Evolutionary conservation across 2,329 filamentous ascomycete species (phyloP), one percentile per base, ranked within the genome.

Genomic region (Fusarium robinianum): DNA sequence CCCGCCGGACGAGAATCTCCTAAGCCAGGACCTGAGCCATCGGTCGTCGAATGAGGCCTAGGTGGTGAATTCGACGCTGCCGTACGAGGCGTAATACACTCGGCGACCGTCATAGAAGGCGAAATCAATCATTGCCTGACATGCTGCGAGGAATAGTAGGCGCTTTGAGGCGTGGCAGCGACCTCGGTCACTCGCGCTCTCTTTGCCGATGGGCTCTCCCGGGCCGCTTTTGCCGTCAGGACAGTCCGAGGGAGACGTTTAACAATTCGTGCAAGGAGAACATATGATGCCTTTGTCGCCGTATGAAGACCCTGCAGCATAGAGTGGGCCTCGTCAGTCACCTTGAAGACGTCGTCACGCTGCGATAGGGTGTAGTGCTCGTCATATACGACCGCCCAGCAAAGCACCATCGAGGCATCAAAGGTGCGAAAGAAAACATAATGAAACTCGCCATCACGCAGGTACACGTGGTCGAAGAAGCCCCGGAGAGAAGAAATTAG

Each of bases 341-440:
- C 66, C 33, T 66, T 46, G 15, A 73, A 53, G 11, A 75, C 64
- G 10, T 72, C 67, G 2, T 70, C 62, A 8, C 72, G 70, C 9
- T 65, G 66, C 5, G 70, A 68, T 3, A 78, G 62, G 9, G 59
- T 64, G 12, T 59, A 52, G 19, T 72, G 64, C n/a, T 63, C 57
- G 44, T 80, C 77, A 46, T 79, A 76, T 5, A 78, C 67, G 5
- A 80, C 63, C 3, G 75, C 72, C 1, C 75, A 78, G 61, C 74
- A 78, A 4, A 79, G 57, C 12, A 76, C 64, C 1, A 76, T 73
- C 1, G 75, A 70, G 0, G 73, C 76, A 48, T 80, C 75, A 32
- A 80, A 80, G 21, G 78, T 71, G 30, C 67, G 66, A 41, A 78
- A 79, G 0, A 75, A 63, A 5, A 75, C 70, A 37, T 75, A 69